phyloP scores from a whole-genome alignment of 768 basidiomycete genomes.

The Lactifluus pinguis region DNA sequence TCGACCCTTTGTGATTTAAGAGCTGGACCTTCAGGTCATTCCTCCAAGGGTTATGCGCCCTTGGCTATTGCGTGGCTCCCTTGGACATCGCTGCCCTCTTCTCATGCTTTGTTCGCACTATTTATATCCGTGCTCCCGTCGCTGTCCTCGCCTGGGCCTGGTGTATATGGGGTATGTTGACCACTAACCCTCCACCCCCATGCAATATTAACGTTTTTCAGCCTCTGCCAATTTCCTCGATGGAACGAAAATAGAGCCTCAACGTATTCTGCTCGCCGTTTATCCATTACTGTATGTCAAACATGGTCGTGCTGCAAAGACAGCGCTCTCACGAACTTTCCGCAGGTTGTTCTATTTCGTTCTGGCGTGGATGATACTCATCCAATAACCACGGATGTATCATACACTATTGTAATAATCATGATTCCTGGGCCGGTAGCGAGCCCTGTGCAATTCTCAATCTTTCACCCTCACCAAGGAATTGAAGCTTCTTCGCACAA shows the following conservation, averaged over 20 bases:
- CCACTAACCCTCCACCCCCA: background rate
- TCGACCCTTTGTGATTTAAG: background rate
- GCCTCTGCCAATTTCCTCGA: constrained; percentile 94
- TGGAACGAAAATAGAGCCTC: constrained; percentile 88
- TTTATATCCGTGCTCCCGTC: constrained; percentile 83
- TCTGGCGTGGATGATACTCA: constrained; percentile 94
- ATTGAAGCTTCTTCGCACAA: constrained; percentile 13
- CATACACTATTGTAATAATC: constrained; percentile 1
- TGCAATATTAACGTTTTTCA: constrained; percentile 24
- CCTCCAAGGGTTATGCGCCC: constrained; percentile 90
- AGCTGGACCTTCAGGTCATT: constrained; percentile 52
- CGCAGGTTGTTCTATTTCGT: constrained; percentile 85
- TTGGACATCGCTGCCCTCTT: constrained; percentile 85
- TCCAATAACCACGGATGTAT: constrained; percentile 43
- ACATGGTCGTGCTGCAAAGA: constrained; percentile 9
- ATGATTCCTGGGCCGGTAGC: background rate
- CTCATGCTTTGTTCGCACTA: constrained; percentile 72
- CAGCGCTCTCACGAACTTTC: constrained; percentile 2
- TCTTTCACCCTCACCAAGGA: background rate
- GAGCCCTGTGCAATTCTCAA: constrained; percentile 1
- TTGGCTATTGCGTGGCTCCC: constrained; percentile 94
- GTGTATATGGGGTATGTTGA: constrained; percentile 89
- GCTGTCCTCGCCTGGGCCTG: constrained; percentile 86
- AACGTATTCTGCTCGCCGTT: constrained; percentile 84
- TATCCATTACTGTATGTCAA: constrained; percentile 85